phyloP scores from a whole-genome alignment of 768 basidiomycete species.

The Phlebiopsis gigantea region DNA sequence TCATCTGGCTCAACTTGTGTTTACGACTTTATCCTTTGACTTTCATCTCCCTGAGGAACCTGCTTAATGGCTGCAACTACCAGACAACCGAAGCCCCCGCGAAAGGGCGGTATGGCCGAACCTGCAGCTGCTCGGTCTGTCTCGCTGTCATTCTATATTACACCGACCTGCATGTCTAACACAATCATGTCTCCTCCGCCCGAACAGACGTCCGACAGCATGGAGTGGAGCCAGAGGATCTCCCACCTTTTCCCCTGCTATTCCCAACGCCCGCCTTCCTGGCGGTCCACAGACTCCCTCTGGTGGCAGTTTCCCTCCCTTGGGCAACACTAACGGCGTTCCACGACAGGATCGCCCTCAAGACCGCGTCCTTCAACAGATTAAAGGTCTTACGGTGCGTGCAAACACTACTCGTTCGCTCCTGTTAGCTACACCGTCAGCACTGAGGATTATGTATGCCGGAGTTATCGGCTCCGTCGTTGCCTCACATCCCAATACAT shows the following conservation, averaged over 20 bases:
- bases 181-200: neutral
- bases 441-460: too few species aligned
- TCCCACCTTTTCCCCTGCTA: slow-evolving; percentile 59
- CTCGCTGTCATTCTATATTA: neutral
- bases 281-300: slow-evolving; percentile 30
- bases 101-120: slow-evolving; percentile 55
- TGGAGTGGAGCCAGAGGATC: slow-evolving; percentile 69
- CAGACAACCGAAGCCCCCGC: slow-evolving; percentile 58
- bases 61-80: slow-evolving; percentile 56
- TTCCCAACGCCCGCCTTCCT: slow-evolving; percentile 36
- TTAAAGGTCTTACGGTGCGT: slow-evolving; percentile 70
- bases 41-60: slow-evolving; percentile 17
- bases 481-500: too few species aligned
- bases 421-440: too few species aligned
- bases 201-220: slow-evolving; percentile 39
- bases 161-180: slow-evolving; percentile 5
- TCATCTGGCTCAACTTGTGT: slow-evolving; percentile 26
- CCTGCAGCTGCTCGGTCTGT: slow-evolving; percentile 35
- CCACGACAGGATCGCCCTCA: slow-evolving; percentile 41
- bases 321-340: slow-evolving; percentile 39
- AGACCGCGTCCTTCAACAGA: slow-evolving; percentile 57
- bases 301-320: slow-evolving; percentile 23
- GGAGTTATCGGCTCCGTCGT: too few species aligned
- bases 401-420: too few species aligned
- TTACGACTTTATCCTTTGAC: slow-evolving; percentile 18